phyloP scores from a whole-genome alignment of 1,284 basidiomycete species.

The Marasmius sp. region DNA sequence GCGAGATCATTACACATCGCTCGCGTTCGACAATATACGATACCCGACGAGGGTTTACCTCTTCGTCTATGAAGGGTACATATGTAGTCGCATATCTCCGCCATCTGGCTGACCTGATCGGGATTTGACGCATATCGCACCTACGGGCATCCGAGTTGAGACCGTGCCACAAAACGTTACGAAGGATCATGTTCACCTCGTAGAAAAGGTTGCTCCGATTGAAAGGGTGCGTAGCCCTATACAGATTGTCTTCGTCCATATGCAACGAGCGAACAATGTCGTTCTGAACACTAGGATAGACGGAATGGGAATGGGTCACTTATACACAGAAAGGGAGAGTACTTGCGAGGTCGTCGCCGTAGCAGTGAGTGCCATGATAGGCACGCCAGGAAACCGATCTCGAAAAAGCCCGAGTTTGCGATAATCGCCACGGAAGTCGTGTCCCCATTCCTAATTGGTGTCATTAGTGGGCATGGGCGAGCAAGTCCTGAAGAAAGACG shows the following conservation, averaged over 20 bases:
- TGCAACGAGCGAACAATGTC: slow-evolving; percentile 71
- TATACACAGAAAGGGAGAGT: neutral
- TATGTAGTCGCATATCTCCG: slow-evolving; percentile 70
- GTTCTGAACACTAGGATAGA: slow-evolving; percentile 9
- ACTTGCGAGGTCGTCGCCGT: slow-evolving; percentile 66
- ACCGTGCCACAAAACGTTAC: neutral
- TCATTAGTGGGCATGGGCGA: neutral
- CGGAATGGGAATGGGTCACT: neutral
- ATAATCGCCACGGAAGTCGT: slow-evolving; percentile 77
- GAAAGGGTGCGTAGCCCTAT: slow-evolving; percentile 73
- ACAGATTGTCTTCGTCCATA: slow-evolving; percentile 57
- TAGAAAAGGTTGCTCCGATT: slow-evolving; percentile 83
- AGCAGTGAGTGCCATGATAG: slow-evolving; percentile 84
- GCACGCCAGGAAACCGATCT: slow-evolving; percentile 64
- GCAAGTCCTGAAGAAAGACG: neutral
- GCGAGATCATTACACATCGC: slow-evolving; percentile 71
- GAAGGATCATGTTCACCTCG: slow-evolving; percentile 44
- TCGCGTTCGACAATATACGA: slow-evolving; percentile 77
- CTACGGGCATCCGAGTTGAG: slow-evolving; percentile 32
- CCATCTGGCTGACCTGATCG: slow-evolving; percentile 51
- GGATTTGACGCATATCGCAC: slow-evolving; percentile 60
- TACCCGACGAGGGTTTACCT: slow-evolving; percentile 66
- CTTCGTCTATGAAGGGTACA: slow-evolving; percentile 55
- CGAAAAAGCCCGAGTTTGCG: slow-evolving; percentile 72
- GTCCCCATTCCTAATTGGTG: slow-evolving; percentile 76